phyloP scores from a whole-genome alignment of 768 basidiomycete species.

The Sistotremastrum suecicum region DNA sequence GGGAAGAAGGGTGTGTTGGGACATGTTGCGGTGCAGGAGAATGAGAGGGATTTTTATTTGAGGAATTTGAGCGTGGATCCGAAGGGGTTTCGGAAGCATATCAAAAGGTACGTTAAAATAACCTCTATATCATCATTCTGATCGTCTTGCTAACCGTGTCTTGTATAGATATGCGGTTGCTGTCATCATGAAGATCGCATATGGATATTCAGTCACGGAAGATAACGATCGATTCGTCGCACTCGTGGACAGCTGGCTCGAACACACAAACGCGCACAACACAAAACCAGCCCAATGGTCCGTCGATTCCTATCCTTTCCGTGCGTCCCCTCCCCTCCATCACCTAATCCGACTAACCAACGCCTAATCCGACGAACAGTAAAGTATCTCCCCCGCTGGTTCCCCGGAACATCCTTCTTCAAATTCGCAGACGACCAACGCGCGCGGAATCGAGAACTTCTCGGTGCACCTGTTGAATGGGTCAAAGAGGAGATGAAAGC shows the following conservation, averaged over 20 bases:
- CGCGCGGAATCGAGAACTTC: background rate
- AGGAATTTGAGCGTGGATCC: no score
- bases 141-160: background rate
- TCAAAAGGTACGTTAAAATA: no score
- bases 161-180: slow-evolving; percentile 8
- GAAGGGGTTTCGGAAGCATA: no score
- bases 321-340: slow-evolving; percentile 8
- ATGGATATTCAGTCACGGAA: slow-evolving; percentile 18
- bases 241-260: slow-evolving; percentile 12
- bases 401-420: slow-evolving; percentile 17
- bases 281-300: no score
- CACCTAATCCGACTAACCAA: background rate
- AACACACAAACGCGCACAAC: no score
- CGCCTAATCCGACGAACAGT: no score
- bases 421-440: slow-evolving; percentile 10
- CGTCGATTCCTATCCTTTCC: slow-evolving; percentile 14
- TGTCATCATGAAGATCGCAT: slow-evolving; percentile 13
- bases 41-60: no score
- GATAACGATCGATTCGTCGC: slow-evolving; percentile 14
- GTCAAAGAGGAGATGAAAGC: slow-evolving; percentile 20
- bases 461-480: background rate
- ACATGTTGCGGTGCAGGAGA: no score
- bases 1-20: no score
- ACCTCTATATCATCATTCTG: no score
- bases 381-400: slow-evolving; percentile 19